Evolutionary conservation across 495 filamentous ascomycete genomes (phyloP).

Genomic region (Penicillium roqueforti): DNA sequence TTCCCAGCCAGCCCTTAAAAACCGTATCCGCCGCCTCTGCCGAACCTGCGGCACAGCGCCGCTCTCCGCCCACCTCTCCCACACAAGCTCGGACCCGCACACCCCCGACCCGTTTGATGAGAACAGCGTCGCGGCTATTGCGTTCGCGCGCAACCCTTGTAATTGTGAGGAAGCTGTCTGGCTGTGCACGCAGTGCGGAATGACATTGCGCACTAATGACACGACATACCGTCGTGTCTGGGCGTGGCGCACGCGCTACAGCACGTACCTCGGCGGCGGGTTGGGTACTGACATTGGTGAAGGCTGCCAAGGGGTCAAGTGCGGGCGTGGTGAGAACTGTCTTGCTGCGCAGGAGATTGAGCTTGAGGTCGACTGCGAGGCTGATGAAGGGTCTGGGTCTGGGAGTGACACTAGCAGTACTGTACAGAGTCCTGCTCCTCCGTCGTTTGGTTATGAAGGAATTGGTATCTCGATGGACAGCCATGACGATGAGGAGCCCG

Average conservation of each 20-base stretch:
- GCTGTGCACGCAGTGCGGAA: conserved; percentile 78
- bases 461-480: conserved; percentile 20
- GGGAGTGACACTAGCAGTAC: conserved; percentile 21
- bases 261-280: conserved; percentile 65
- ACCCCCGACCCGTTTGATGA: background rate
- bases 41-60: conserved; percentile 64
- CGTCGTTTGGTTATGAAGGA: conserved; percentile 14
- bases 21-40: conserved; percentile 77
- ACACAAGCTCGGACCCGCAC: conserved; percentile 3
- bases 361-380: conserved; percentile 75
- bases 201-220: conserved; percentile 62
- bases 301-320: conserved; percentile 80
- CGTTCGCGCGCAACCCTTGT: conserved; percentile 60
- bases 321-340: conserved; percentile 66
- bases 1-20: conserved; percentile 52
- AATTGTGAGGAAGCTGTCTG: conserved; percentile 64
- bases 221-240: conserved; percentile 75
- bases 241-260: conserved; percentile 86
- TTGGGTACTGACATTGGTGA: conserved; percentile 84
- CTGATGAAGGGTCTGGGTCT: conserved; percentile 44
- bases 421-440: conserved; percentile 15
- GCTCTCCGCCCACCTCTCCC: conserved; percentile 37
- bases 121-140: conserved; percentile 18
- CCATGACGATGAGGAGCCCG: conserved; percentile 48
- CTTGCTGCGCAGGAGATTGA: conserved; percentile 69